These are phyloP conservation scores for Beta macrorhiza DNA, from an alignment of 179 eudicot genomes.

Conservation along the genomic window DNA sequence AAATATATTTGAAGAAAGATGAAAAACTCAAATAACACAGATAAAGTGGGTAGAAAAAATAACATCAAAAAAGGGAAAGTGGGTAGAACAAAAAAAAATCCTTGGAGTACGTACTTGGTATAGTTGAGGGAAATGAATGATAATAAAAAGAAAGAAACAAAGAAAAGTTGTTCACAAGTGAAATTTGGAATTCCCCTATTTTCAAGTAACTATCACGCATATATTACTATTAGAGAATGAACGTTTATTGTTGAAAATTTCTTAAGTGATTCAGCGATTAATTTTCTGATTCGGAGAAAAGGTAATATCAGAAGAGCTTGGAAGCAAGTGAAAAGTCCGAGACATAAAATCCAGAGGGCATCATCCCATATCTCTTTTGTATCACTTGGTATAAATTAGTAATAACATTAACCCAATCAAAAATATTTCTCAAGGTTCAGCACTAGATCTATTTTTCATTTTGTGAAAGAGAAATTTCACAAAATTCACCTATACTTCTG, in stretches of 20 bases:
- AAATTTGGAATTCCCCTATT: not conserved
- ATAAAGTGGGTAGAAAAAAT: too few species aligned
- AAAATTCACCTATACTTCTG: too few species aligned
- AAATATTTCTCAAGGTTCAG: not conserved
- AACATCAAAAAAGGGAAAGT: not conserved
- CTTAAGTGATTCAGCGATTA: slow-evolving; percentile 9
- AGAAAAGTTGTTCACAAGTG: slow-evolving; percentile 1
- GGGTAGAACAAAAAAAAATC: too few species aligned
- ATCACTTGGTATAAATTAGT: not conserved
- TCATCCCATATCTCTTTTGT: slow-evolving; percentile 12
- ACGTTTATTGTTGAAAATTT: not conserved
- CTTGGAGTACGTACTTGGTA: too few species aligned
- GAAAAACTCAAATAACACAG: too few species aligned
- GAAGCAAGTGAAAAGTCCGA: not conserved
- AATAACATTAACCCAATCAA: slow-evolving; percentile 4
- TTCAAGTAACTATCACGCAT: not conserved
- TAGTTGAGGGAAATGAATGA: too few species aligned
- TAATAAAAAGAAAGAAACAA: not conserved
- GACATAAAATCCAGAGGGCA: slow-evolving; percentile 4
- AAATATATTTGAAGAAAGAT: too few species aligned
- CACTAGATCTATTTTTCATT: too few species aligned
- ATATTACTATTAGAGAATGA: not conserved
- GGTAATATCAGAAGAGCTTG: not conserved
- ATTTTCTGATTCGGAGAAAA: not conserved
- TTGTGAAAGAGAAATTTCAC: not conserved